These are phyloP conservation scores for Naganishia sp. DNA, from an alignment of 1,284 basidiomycete genomes.

Conservation along the genomic window DNA sequence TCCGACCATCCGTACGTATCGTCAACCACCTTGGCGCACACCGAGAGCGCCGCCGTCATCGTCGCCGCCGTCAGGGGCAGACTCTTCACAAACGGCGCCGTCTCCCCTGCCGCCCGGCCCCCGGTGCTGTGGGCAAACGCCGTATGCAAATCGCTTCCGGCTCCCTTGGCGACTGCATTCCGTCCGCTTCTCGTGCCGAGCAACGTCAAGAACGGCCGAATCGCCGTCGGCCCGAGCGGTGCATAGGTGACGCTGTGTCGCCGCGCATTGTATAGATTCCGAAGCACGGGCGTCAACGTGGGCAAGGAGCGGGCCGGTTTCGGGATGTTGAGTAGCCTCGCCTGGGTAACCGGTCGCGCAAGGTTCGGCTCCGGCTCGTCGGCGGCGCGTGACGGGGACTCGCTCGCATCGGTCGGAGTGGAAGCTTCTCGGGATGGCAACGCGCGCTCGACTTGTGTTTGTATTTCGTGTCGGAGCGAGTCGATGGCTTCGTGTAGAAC, in stretches of 20 bases:
- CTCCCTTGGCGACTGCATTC: constrained; percentile 23
- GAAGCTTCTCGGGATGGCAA: neutral
- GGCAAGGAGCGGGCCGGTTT: constrained; percentile 14
- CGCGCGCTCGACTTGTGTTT: constrained; percentile 10
- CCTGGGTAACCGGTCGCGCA: neutral
- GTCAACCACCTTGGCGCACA: constrained; percentile 9
- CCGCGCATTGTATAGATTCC: constrained; percentile 23
- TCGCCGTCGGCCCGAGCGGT: constrained; percentile 15
- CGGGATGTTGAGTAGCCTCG: constrained; percentile 10
- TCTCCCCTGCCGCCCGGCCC: neutral
- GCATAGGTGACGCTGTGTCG: constrained; percentile 28
- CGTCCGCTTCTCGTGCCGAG: constrained; percentile 22
- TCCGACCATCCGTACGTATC: constrained; percentile 12
- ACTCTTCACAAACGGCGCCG: constrained; percentile 14
- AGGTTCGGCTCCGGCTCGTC: neutral
- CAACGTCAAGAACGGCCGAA: constrained; percentile 28
- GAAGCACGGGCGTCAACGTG: constrained; percentile 16
- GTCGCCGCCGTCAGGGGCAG: constrained; percentile 8
- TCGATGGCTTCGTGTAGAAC: constrained; percentile 12
- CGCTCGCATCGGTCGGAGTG: neutral
- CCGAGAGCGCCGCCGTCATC: constrained; percentile 2
- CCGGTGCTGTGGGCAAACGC: constrained; percentile 7
- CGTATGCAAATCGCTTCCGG: neutral
- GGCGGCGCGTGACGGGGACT: neutral
- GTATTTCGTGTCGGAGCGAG: constrained; percentile 16